Base-by-base conservation (phyloP, 2,329 filamentous ascomycete genomes). In the Mariannaea elegans region DNA sequence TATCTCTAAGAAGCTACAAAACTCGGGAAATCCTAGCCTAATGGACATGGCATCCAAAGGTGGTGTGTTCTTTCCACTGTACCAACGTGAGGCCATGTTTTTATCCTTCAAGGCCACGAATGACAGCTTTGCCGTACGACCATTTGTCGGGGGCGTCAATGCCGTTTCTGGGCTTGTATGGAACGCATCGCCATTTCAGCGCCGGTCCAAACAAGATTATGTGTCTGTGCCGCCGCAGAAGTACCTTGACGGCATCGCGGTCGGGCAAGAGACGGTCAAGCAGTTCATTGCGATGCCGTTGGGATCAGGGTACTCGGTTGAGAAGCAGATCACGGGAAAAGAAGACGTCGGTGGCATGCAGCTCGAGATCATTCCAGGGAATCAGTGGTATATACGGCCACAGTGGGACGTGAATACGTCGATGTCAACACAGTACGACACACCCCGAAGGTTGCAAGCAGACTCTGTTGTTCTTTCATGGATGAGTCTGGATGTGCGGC, bases 251-350 rank as follows among this genome's bases (percentile, higher is more conserved):
- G 59, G 59, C 7, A 39, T 61, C 38, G 50, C 53, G 1, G 18
- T 61, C 8, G 47, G 45, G 3, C 27, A 47, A 10, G 42, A 39
- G 10, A 49, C 19, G 3, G 59, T 61, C 16, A 54, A 39, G 16
- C 59, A 61, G 24, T 61, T 61, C 23, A 49, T 61, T 10, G 59
- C 59, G 2, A 61, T 61, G 59, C 59, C 59, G 8, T n/a, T 57
- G 7, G 59, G 59, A 2, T 48, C 53, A 1, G 59, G 59, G 2
- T 61, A 57, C 59, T 61, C 59, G 12, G 49, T 61, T 6, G 59
- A 61, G 16, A 54, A 53, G 14, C 59, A 61, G 18, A n/a, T 61
- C 3, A 61, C 59, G 4, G 59, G 59, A 12, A 53, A 38, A 18
- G 59, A 61, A 16, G 38, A 36, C 6, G 29, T 45, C 12, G 59